These are phyloP conservation scores for Gnaphalium uliginosum DNA, from an alignment of 129 eudicot genomes.

Conservation along the genomic window DNA sequence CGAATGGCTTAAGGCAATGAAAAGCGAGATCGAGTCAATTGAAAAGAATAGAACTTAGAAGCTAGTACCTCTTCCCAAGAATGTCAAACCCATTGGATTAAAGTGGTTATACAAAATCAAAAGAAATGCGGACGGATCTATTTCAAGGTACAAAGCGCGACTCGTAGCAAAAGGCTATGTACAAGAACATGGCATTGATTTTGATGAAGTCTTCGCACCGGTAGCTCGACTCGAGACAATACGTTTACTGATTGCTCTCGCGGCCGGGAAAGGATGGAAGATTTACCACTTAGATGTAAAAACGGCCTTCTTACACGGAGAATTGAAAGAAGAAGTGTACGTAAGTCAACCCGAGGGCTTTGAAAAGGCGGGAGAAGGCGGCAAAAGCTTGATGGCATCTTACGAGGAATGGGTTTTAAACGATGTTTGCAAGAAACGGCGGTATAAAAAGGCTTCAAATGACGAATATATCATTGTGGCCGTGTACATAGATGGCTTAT, in stretches of 20 bases:
- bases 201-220: constrained; percentile 3
- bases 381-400: neutral
- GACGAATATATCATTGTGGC: too few species aligned
- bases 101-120: neutral
- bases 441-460: too few species aligned
- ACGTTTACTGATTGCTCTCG: neutral
- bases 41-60: neutral
- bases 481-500: too few species aligned
- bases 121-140: too few species aligned
- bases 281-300: constrained; percentile 18
- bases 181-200: constrained; percentile 10
- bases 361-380: neutral
- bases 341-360: constrained; percentile 12
- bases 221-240: constrained; percentile 3
- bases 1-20: neutral
- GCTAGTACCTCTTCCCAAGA: neutral
- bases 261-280: constrained; percentile 12
- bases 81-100: neutral
- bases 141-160: neutral
- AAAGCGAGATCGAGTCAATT: neutral
- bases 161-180: constrained; percentile 11
- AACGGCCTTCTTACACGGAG: constrained; percentile 13
- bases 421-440: too few species aligned
- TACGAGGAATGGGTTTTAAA: too few species aligned
- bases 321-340: neutral